These are phyloP conservation scores for Plenodomus tracheiphilus DNA, from an alignment of 2,329 filamentous ascomycete genomes.

Conservation along the genomic window DNA sequence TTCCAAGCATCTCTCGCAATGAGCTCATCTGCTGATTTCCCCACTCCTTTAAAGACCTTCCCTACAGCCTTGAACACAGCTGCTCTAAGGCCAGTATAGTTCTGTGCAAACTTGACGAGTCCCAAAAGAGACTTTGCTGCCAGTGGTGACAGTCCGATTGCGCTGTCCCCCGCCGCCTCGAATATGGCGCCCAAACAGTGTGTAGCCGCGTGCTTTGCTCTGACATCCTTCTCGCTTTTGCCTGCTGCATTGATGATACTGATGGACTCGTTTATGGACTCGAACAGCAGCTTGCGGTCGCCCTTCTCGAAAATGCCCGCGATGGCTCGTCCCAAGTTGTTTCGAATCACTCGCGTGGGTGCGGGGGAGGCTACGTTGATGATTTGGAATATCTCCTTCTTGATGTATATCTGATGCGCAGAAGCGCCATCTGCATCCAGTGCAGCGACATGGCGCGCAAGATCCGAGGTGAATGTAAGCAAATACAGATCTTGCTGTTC, in stretches of 20 bases:
- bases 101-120: constrained; percentile 76
- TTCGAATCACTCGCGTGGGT: constrained; percentile 85
- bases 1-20: constrained; percentile 94
- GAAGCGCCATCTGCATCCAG: constrained; percentile 80
- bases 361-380: constrained; percentile 79
- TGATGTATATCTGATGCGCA: constrained; percentile 86
- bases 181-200: constrained; percentile 88
- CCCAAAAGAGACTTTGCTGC: constrained; percentile 74
- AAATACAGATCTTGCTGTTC: constrained; percentile 97
- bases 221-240: constrained; percentile 77
- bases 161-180: constrained; percentile 90
- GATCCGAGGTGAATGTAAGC: constrained; percentile 80
- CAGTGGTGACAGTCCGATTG: constrained; percentile 78
- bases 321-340: constrained; percentile 84
- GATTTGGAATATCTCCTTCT: constrained; percentile 92
- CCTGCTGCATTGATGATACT: constrained; percentile 67
- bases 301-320: constrained; percentile 81
- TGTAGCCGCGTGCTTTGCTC: constrained; percentile 83
- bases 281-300: constrained; percentile 88
- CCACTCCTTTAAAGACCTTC: constrained; percentile 76
- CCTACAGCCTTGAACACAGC: constrained; percentile 75
- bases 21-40: constrained; percentile 76
- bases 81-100: constrained; percentile 79
- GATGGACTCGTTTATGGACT: constrained; percentile 88
- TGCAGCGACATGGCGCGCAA: constrained; percentile 76